A percentile compares a stretch with the other conserved stretches of the same genome.
Conservation (phyloP, 1,284 basidiomycete species). For the Leccinum pachyderme region DNA sequence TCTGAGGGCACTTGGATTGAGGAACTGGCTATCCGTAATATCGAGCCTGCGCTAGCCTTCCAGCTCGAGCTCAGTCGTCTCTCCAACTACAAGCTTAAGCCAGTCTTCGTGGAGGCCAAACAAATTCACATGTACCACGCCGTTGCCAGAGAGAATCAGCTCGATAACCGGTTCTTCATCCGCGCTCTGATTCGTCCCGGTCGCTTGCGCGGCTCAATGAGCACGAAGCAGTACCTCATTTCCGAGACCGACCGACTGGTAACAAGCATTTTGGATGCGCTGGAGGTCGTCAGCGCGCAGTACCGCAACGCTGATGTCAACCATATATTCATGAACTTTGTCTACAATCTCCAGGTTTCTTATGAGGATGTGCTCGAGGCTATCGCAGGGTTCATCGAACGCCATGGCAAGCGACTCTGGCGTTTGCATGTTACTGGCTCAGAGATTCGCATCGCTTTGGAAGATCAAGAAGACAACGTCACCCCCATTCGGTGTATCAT, state of each 20-base stretch:
- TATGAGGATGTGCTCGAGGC: conserved; percentile 97
- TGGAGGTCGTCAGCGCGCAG: conserved; percentile 88
- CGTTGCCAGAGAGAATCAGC: conserved; percentile 91
- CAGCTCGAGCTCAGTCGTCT: conserved; percentile 96
- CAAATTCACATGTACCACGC: conserved; percentile 98
- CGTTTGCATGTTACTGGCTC: conserved; percentile 97
- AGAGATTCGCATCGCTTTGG: conserved; percentile 94
- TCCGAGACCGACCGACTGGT: conserved; percentile 98
- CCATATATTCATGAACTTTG: conserved; percentile 97
- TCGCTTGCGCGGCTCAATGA: conserved; percentile 87
- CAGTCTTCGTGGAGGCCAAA: conserved; percentile 90
- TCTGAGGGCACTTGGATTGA: conserved; percentile 82
- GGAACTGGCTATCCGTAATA: conserved; percentile 96
- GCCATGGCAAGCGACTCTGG: conserved; percentile 97
- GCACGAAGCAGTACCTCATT: conserved; percentile 93
- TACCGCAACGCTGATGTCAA: conserved; percentile 92
- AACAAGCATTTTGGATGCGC: conserved; percentile 90
- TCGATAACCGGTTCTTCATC: conserved; percentile 97
- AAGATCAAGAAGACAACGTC: conserved; percentile 90
- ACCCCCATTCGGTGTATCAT: conserved; percentile 97
- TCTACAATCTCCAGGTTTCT: conserved; percentile 93
- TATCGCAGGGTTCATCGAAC: conserved; percentile 96
- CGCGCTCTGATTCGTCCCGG: conserved; percentile 96
- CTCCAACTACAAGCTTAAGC: conserved; percentile 95
- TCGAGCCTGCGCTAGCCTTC: conserved; percentile 97